Evolutionary conservation across 805 yeast species (phyloP).

Genomic region (Candida xyloterini): DNA sequence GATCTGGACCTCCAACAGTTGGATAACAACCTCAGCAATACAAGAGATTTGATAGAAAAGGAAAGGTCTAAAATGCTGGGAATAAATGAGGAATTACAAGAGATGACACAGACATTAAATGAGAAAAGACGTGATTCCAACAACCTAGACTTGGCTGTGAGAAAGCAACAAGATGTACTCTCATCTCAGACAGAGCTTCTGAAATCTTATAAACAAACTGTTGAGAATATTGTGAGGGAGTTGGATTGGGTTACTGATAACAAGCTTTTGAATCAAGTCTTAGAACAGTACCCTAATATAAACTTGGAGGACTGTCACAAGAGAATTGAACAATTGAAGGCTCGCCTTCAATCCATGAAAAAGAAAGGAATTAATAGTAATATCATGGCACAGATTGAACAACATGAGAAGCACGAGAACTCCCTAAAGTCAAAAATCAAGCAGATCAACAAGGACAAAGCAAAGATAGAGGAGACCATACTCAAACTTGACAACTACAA

Average conservation of each 20-base stretch:
- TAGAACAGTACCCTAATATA: constrained; percentile 61
- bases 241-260: constrained; percentile 75
- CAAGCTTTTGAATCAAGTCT: constrained; percentile 49
- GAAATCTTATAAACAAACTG: constrained; percentile 32
- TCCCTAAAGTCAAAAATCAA: constrained; percentile 75
- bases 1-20: constrained; percentile 30
- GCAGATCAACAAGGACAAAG: constrained; percentile 84
- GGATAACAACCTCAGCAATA: constrained; percentile 25
- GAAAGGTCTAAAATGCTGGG: constrained; percentile 63
- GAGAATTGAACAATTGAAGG: constrained; percentile 53
- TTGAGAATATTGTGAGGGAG: constrained; percentile 48
- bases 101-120: constrained; percentile 47
- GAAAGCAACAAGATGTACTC: constrained; percentile 53
- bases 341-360: constrained; percentile 64
- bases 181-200: constrained; percentile 33
- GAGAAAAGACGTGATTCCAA: constrained; percentile 42
- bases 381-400: constrained; percentile 88
- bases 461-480: constrained; percentile 86
- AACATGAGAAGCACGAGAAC: constrained; percentile 81
- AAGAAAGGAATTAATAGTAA: constrained; percentile 74
- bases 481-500: constrained; percentile 81
- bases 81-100: constrained; percentile 72
- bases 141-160: constrained; percentile 47
- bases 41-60: constrained; percentile 41
- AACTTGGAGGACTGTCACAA: constrained; percentile 61